phyloP scores from a whole-genome alignment of 768 basidiomycete genomes.

The Calocybe cyanea region DNA sequence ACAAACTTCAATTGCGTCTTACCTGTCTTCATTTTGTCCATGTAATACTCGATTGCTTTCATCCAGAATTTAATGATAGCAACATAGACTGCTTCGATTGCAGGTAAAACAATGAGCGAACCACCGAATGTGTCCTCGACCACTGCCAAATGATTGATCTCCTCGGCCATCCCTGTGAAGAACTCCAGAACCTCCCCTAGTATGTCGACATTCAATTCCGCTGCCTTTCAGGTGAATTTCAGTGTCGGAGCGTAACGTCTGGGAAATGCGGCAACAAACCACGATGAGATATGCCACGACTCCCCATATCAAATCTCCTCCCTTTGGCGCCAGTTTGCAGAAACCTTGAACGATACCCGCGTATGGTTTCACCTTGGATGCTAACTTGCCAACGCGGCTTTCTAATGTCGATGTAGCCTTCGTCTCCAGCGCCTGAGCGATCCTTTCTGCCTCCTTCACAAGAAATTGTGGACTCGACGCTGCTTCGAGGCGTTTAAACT shows the following conservation, averaged over 20 bases:
- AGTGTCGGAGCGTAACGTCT: background rate
- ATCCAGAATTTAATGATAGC: no score
- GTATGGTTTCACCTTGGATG: background rate
- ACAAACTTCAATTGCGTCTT: no score
- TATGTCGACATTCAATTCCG: background rate
- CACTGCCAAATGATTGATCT: background rate
- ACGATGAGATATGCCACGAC: background rate
- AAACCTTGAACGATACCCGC: background rate
- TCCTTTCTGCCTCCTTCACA: no score
- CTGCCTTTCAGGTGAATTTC: background rate
- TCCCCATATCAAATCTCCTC: background rate
- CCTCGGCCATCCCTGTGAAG: no score
- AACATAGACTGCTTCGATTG: constrained; percentile 1
- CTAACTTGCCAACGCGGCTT: no score
- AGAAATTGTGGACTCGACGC: no score
- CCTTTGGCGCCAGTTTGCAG: no score
- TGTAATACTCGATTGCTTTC: background rate
- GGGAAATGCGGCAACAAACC: background rate
- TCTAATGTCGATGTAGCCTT: no score
- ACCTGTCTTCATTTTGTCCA: no score
- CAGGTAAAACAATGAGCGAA: background rate
- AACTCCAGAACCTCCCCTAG: no score
- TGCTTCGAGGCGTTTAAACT: no score
- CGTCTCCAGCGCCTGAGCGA: no score
- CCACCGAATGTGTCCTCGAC: background rate